phyloP scores from a whole-genome alignment of 1,139 yeast species.

The Saccharomyces pastorianus region DNA sequence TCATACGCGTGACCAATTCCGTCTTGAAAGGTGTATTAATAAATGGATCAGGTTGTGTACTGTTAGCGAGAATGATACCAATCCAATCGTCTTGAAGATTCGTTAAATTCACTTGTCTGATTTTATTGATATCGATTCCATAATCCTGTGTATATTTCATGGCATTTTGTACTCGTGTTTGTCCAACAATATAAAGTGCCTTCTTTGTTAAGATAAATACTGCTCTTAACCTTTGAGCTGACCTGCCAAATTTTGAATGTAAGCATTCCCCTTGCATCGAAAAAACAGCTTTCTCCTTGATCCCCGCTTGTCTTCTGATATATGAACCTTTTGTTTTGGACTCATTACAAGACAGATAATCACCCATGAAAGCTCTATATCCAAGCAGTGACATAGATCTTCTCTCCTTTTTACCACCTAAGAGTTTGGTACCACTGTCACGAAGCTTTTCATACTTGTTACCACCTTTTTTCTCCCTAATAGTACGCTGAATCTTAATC shows the following conservation, averaged over 20 bases:
- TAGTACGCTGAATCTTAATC: conserved; percentile 69
- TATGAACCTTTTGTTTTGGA: conserved; percentile 67
- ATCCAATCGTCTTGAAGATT: conserved; percentile 89
- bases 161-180: conserved; percentile 63
- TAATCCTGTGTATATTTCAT: conserved; percentile 61
- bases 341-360: conserved; percentile 80
- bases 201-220: conserved; percentile 60
- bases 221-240: conserved; percentile 71
- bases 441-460: conserved; percentile 75
- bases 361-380: conserved; percentile 88
- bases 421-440: conserved; percentile 66
- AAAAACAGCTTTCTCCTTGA: conserved; percentile 64
- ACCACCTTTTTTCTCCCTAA: conserved; percentile 76
- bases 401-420: conserved; percentile 78
- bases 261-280: conserved; percentile 77
- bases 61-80: conserved; percentile 55
- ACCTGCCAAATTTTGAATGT: conserved; percentile 83
- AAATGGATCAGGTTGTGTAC: conserved; percentile 66
- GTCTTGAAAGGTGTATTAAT: conserved; percentile 81
- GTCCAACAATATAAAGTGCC: conserved; percentile 61
- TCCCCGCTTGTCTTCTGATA: conserved; percentile 56
- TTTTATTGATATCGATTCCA: conserved; percentile 50
- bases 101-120: conserved; percentile 62
- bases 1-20: conserved; percentile 73
- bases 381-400: conserved; percentile 83